Evolutionary conservation across 2,329 filamentous ascomycete species (phyloP), one percentile per base, ranked within the genome.

Genomic region (Ophiostoma perfectum): DNA sequence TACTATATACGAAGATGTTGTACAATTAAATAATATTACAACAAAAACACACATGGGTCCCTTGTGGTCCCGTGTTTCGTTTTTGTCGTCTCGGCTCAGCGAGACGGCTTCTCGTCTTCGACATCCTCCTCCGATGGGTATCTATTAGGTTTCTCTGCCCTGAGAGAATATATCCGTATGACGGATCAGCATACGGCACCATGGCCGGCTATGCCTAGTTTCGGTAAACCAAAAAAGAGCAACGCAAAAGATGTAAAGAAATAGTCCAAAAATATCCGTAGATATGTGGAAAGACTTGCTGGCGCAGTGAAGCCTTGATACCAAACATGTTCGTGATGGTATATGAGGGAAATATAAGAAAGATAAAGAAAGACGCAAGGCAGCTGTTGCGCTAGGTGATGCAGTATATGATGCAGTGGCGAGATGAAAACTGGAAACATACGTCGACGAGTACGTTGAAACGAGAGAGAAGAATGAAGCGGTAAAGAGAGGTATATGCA

Each of bases 111-210:
- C 60, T 64, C 41, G 3, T 64, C 41, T 63, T 41, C 64, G 39
- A n/a, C 63, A n/a, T 65, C 63, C 63, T 64, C 63, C 41, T 49
- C 18, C 44, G 39, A 16, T 47, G 64, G 64, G 64, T 65, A 65
- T 65, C 64, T 49, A 65, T 65, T 65, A 65, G 64, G 42, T 12
- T 47, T 47, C 45, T 49, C 44, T 9, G n/a, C 14, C 16, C 3
- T 11, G 49, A 55, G 42, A 65, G 64, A 49, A 6, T 41, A 16
- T 16, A 38, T 42, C 18, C 42, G 39, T 39, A 8, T 18, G 39
- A 42, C 39, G 60, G 60, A 63, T 63, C 27, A 16, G 39, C 58
- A 62, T 41, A 62, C 58, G 58, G 58, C 58, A 12, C 58, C 60
- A 8, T 44, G 60, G 60, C 60, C 60, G 18, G 16, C 27, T 63